Conservation (phyloP, 164 flowering plant genomes). For the Taxillus chinensis region DNA sequence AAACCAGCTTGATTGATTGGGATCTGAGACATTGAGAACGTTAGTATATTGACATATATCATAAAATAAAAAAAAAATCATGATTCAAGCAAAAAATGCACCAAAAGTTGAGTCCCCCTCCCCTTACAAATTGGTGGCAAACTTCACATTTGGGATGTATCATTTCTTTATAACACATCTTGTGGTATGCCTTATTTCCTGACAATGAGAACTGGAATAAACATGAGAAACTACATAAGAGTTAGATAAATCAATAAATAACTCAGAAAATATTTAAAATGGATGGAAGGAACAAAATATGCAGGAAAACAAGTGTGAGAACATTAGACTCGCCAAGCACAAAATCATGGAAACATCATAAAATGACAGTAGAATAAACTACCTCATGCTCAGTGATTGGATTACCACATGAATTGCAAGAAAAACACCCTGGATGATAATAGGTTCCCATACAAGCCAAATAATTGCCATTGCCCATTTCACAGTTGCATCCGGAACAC, state of each 20-base stretch:
- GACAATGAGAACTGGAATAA: constrained; percentile 85
- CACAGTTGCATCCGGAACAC: constrained; percentile 78
- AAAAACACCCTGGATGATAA: constrained; percentile 83
- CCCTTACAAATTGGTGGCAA: constrained; percentile 83
- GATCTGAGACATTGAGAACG: constrained; percentile 40
- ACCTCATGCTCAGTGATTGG: constrained; percentile 90
- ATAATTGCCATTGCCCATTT: constrained; percentile 65
- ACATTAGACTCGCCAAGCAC: background rate
- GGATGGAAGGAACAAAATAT: background rate
- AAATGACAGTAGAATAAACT: constrained; percentile 4
- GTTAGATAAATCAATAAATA: constrained; percentile 1
- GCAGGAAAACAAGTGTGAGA: background rate
- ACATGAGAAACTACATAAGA: constrained; percentile 32
- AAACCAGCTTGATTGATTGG: constrained; percentile 86
- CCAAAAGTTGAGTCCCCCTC: background rate
- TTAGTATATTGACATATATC: background rate
- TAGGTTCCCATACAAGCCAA: constrained; percentile 77
- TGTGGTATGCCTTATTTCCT: constrained; percentile 76
- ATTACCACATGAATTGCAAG: constrained; percentile 55
- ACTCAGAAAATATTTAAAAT: too few species aligned
- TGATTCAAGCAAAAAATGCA: background rate
- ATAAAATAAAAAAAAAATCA: background rate
- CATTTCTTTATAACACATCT: constrained; percentile 80
- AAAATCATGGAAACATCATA: background rate
- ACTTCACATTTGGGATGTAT: constrained; percentile 98